Base-by-base conservation (phyloP, 169 alveolate genomes). In the Miamiensis avidus region DNA sequence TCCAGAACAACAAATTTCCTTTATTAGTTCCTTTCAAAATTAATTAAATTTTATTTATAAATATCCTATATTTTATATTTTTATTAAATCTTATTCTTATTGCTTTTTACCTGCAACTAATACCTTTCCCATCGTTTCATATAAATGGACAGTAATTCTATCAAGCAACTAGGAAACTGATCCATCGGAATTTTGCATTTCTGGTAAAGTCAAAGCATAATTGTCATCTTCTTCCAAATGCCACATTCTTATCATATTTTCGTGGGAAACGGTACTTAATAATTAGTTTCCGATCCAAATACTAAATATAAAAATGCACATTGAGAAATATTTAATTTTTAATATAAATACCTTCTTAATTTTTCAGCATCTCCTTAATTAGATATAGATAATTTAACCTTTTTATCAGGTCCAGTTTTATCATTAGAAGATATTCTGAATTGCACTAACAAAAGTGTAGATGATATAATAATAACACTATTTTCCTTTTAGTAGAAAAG, bases 311-410 rank as follows among this genome's bases (percentile, higher is more conserved):
- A 11, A 49, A 49, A 49, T 49, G 20, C 4, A 49, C 4, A 49
- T 11, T 49, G 20, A 49, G 20, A 49, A 49, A 49, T 49, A 49
- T 11, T 49, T 49, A 11, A 49, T 49, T 49, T n/a, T n/a, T n/a
- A n/a, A n/a, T n/a, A n/a, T n/a, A 49, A 49, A 11, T 49, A 49
- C 25, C 96, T 89, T 78, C 86, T 79, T 6, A 96, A 77, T 81
- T 89, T 89, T 72, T 96, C 97, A 15, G 97, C 95, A 75, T 94
- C 92, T 73, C 97, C 97, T n/a, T n/a, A n/a, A n/a, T n/a, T n/a
- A 33, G 98, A 95, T 30, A 95, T 94, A n/a, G 97, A 90, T 26
- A 96, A 91, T 82, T 94, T 96, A 33, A 94, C 96, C 87, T 93
- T 95, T 84, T 95, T 90, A 65, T 93, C 94, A 34, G 97, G 97